Conservation (phyloP, 2,329 filamentous ascomycete species). For the Aspergillus brasiliensis region DNA sequence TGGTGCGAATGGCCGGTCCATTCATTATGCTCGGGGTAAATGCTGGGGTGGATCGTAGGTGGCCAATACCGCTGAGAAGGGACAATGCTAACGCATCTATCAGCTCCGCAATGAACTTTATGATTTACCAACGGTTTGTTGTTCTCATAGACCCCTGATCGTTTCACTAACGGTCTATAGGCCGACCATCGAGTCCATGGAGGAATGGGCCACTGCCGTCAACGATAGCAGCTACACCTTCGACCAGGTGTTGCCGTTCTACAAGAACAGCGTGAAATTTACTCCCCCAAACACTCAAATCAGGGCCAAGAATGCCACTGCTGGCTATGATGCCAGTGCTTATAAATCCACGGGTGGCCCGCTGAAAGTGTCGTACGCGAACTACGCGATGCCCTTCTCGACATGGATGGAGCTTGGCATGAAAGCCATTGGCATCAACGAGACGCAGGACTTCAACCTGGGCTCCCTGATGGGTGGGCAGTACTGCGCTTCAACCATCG, state of each 20-base stretch:
- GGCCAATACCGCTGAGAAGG: neutral
- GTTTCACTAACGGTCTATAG: neutral
- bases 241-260: constrained; percentile 29
- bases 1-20: constrained; percentile 25
- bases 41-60: constrained; percentile 18
- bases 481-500: constrained; percentile 40
- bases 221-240: constrained; percentile 31
- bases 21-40: constrained; percentile 20
- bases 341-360: constrained; percentile 33
- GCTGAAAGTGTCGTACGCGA: constrained; percentile 45
- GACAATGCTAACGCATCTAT: neutral
- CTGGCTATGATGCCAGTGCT: constrained; percentile 21
- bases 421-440: constrained; percentile 44
- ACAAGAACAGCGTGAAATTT: constrained; percentile 30
- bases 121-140: constrained; percentile 26
- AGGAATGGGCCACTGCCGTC: constrained; percentile 26
- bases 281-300: constrained; percentile 22
- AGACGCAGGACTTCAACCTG: constrained; percentile 42
- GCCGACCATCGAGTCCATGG: constrained; percentile 18
- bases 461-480: constrained; percentile 46
- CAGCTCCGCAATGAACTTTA: constrained; percentile 26
- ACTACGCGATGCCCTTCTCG: constrained; percentile 43
- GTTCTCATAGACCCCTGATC: neutral
- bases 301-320: constrained; percentile 23
- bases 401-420: constrained; percentile 45